phyloP scores from a whole-genome alignment of 2,329 filamentous ascomycete genomes.

The Epichloe baconii region DNA sequence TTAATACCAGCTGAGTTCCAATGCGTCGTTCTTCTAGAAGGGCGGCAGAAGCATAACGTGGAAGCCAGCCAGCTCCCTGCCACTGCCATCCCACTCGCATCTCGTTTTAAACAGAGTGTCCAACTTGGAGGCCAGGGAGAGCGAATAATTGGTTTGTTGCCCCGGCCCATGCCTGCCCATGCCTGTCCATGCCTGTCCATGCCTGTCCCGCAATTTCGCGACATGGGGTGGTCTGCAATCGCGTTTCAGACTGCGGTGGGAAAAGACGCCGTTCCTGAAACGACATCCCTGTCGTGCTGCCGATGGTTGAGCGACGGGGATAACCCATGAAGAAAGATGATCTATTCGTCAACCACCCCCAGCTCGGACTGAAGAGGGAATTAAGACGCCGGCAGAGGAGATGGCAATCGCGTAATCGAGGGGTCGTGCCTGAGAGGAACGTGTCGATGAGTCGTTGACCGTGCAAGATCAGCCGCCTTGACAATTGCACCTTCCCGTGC shows the following conservation, averaged over 20 bases:
- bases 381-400: not conserved
- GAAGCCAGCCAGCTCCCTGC: not conserved
- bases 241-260: constrained; percentile 17
- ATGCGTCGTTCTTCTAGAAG: constrained; percentile 16
- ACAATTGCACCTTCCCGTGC: not conserved
- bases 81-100: not conserved
- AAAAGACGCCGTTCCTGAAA: constrained; percentile 19
- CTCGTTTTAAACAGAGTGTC: constrained; percentile 2
- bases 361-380: not conserved
- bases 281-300: constrained; percentile 5
- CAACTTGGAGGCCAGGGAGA: not conserved
- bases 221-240: constrained; percentile 6
- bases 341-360: constrained; percentile 1
- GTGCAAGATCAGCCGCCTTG: not conserved
- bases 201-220: not conserved
- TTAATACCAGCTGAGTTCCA: too few species aligned
- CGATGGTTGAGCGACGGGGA: not conserved
- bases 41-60: constrained; percentile 15
- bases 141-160: not conserved
- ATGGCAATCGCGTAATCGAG: not conserved
- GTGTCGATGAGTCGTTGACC: not conserved
- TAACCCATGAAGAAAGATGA: not conserved
- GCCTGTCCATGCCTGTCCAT: not conserved
- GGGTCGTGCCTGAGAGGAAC: not conserved
- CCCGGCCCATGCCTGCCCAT: not conserved